Conservation (phyloP, 75 land plant species). For the Pinus tabuliformis region DNA sequence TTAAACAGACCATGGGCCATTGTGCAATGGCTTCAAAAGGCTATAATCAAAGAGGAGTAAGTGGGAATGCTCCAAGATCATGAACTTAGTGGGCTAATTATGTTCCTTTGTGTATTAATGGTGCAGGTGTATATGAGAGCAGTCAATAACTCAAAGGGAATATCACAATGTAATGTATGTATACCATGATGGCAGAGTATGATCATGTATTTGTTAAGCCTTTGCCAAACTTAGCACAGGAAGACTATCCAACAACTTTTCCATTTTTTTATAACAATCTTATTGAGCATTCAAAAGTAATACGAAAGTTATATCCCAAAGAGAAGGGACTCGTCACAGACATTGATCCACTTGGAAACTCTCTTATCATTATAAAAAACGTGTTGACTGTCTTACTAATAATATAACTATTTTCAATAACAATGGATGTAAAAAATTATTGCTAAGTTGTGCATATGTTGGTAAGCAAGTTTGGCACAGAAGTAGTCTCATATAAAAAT, state of each 20-base stretch:
- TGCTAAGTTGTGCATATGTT: neutral
- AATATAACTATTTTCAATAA: neutral
- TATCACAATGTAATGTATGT: slow-evolving; percentile 42
- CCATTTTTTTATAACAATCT: slow-evolving; percentile 89
- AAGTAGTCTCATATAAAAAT: neutral
- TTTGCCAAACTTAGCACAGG: slow-evolving; percentile 75
- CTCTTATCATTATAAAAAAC: slow-evolving; percentile 83
- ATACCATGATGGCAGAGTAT: slow-evolving; percentile 90
- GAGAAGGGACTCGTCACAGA: slow-evolving; percentile 72
- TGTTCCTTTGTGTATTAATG: neutral
- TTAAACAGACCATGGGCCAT: slow-evolving; percentile 99
- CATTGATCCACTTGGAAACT: slow-evolving; percentile 90
- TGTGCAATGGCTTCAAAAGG: slow-evolving; percentile 90
- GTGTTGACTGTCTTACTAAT: slow-evolving; percentile 9
- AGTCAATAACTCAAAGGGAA: slow-evolving; percentile 1
- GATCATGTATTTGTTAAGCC: slow-evolving; percentile 85
- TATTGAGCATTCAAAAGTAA: slow-evolving; percentile 33
- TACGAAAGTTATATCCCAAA: slow-evolving; percentile 71
- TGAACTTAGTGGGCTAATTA: neutral
- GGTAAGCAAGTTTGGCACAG: neutral
- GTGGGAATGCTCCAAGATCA: slow-evolving; percentile 11
- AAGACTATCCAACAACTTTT: slow-evolving; percentile 62
- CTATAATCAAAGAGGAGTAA: slow-evolving; percentile 87
- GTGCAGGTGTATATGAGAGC: neutral
- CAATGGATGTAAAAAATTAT: neutral